Evolutionary conservation across 2,329 filamentous ascomycete genomes (phyloP).

Genomic region (Apiospora malaysiana): DNA sequence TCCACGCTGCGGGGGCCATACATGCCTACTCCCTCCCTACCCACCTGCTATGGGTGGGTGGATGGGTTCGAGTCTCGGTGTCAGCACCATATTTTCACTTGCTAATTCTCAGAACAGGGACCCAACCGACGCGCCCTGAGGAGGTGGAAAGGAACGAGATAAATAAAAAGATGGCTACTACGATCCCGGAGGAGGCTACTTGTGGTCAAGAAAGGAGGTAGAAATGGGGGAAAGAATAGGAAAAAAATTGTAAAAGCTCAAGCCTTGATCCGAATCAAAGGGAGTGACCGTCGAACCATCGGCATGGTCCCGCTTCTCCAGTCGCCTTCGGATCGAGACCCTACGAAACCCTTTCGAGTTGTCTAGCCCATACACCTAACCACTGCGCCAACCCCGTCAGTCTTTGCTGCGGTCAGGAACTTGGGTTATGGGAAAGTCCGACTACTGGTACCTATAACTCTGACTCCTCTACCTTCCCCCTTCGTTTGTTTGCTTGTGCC

Average conservation of each 20-base stretch:
- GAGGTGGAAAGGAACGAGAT: neutral
- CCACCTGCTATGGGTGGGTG: neutral
- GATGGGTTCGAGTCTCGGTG: neutral
- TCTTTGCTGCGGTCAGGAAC: neutral
- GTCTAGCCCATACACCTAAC: conserved; percentile 6
- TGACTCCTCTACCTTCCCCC: neutral
- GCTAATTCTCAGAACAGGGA: neutral
- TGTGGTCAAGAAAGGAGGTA: neutral
- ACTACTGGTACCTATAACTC: neutral
- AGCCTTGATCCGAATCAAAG: neutral
- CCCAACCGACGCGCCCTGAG: conserved; percentile 17
- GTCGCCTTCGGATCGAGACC: neutral
- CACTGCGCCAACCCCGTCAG: conserved; percentile 12
- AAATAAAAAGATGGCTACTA: neutral
- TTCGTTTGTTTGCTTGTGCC: neutral
- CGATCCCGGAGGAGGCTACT: neutral
- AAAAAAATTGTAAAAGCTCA: conserved; percentile 1
- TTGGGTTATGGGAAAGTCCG: neutral
- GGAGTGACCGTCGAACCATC: conserved; percentile 1
- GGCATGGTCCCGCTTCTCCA: neutral
- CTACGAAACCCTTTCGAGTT: neutral
- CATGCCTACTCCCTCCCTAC: neutral
- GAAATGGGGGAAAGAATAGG: neutral
- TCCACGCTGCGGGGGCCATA: too few relatives aligned
- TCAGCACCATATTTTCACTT: neutral